These are phyloP conservation scores for Herpetospermum pedunculosum DNA, from an alignment of 306 rosid genomes.

Conservation along the genomic window DNA sequence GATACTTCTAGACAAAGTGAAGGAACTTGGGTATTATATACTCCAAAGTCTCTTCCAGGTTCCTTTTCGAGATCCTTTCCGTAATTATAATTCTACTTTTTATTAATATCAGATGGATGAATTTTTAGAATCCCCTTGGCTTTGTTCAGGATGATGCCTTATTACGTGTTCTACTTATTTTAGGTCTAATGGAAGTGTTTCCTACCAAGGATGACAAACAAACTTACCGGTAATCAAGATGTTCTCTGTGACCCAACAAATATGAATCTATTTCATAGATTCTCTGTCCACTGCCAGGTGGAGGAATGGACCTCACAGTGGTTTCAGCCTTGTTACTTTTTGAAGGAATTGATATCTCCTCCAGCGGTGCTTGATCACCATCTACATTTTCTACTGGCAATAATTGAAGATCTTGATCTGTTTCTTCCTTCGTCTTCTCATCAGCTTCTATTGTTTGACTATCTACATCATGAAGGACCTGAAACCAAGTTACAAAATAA, in stretches of 20 bases:
- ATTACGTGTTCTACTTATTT: background rate
- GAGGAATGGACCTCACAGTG: conserved; percentile 37
- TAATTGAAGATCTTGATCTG: conserved; percentile 18
- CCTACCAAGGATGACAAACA: background rate
- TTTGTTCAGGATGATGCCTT: background rate
- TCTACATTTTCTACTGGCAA: conserved; percentile 21
- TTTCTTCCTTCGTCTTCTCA: conserved; percentile 23
- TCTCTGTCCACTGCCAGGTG: conserved; percentile 69
- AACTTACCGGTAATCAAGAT: conserved; percentile 87
- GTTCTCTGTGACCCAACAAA: conserved; percentile 35
- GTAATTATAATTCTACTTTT: background rate
- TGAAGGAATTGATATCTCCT: conserved; percentile 26
- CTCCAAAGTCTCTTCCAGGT: background rate
- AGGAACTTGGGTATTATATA: background rate
- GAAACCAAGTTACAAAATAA: conserved; percentile 1
- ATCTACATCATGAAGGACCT: conserved; percentile 34
- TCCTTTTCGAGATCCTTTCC: background rate
- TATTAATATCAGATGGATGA: background rate
- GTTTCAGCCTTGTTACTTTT: conserved; percentile 19
- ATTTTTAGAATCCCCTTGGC: background rate
- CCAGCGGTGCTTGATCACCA: conserved; percentile 23
- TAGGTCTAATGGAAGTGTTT: background rate
- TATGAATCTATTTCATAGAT: conserved; percentile 73
- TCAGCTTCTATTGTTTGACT: conserved; percentile 33
- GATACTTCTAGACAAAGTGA: background rate